Conservation (phyloP, 202 grass and related monocot species). For the Thinopyrum obtusiflorum region DNA sequence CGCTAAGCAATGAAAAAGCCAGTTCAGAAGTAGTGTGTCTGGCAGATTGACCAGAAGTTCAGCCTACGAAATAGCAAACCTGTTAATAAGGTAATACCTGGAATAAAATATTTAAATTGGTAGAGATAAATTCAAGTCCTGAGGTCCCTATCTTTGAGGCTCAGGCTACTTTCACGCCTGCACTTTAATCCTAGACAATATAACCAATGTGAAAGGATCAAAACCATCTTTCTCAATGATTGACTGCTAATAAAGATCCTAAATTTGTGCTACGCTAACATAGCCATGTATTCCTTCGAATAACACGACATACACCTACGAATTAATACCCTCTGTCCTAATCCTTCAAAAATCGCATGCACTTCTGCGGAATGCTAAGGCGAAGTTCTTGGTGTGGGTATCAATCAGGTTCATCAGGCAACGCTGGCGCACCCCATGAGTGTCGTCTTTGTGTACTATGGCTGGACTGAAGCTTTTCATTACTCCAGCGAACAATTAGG, state of each 20-base stretch:
- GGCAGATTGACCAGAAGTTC: constrained; percentile 78
- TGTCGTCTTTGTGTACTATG: too few relatives aligned
- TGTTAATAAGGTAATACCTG: constrained; percentile 22
- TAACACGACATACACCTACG: background rate
- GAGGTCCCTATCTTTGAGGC: background rate
- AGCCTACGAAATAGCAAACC: constrained; percentile 48
- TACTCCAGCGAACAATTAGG: too few relatives aligned
- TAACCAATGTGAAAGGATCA: background rate
- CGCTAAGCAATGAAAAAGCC: constrained; percentile 90
- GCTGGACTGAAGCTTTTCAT: too few relatives aligned
- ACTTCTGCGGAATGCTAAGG: too few relatives aligned
- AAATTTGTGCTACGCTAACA: background rate
- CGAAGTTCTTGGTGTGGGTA: too few relatives aligned
- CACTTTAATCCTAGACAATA: background rate
- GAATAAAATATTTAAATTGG: constrained; percentile 1
- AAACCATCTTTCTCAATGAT: background rate
- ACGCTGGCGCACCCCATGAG: too few relatives aligned
- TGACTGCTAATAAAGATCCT: background rate
- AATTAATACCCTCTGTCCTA: background rate
- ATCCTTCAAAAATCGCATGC: too few relatives aligned
- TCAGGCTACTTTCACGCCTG: background rate
- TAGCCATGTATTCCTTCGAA: background rate
- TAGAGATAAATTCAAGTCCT: constrained; percentile 17
- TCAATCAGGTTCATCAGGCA: too few relatives aligned
- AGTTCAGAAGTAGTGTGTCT: constrained; percentile 72